Conservation (phyloP, 73 alveolate genomes). For the Loxodes magnus region DNA sequence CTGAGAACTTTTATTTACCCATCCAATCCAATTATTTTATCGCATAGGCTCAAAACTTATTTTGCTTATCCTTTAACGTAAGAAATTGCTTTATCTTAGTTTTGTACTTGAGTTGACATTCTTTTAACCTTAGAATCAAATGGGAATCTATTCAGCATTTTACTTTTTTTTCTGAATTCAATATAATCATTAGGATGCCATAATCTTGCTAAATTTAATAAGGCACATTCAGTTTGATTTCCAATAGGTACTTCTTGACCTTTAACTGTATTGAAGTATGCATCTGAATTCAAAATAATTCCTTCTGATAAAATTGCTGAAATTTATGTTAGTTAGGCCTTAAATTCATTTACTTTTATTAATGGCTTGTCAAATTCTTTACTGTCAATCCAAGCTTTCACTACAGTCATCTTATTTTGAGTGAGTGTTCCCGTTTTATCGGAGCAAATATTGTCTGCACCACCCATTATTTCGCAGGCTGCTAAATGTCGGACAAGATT, state of each 20-base stretch:
- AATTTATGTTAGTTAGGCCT: no score
- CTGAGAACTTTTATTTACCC: slow-evolving; percentile 38
- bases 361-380: neutral
- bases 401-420: slow-evolving; percentile 73
- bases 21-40: slow-evolving; percentile 28
- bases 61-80: slow-evolving; percentile 87
- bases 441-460: slow-evolving; percentile 69
- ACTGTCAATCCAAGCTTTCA: slow-evolving; percentile 15
- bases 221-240: slow-evolving; percentile 53
- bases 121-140: slow-evolving; percentile 84
- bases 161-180: slow-evolving; percentile 8
- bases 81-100: slow-evolving; percentile 34
- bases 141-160: slow-evolving; percentile 41
- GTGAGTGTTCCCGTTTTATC: slow-evolving; percentile 91
- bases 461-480: slow-evolving; percentile 93
- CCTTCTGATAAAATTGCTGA: slow-evolving; percentile 17
- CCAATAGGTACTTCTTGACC: neutral
- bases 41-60: slow-evolving; percentile 50
- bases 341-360: no score
- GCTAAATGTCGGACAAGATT: slow-evolving; percentile 71
- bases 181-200: slow-evolving; percentile 37
- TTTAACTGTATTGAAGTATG: slow-evolving; percentile 9
- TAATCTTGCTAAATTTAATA: slow-evolving; percentile 25
- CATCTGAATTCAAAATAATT: slow-evolving; percentile 16
- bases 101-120: slow-evolving; percentile 55